Conservation (phyloP, 164 flowering plant genomes). For the Magnolia officinalis region DNA sequence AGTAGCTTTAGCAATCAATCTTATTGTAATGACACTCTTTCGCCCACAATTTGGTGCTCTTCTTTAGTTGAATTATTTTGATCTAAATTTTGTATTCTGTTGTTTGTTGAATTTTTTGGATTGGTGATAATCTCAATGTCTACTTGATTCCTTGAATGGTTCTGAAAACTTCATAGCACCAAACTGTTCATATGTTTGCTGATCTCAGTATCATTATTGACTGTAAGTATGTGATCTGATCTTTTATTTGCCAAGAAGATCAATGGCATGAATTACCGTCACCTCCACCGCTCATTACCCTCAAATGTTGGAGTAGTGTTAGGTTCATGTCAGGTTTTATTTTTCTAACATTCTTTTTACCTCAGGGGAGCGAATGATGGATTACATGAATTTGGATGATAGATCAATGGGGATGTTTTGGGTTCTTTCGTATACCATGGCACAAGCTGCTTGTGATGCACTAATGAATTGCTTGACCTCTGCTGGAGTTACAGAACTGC, state of each 20-base stretch:
- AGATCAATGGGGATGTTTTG: slow-evolving; percentile 98
- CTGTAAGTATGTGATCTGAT: no score
- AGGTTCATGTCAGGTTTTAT: not conserved
- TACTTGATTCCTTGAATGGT: no score
- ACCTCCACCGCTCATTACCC: not conserved
- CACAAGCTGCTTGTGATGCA: slow-evolving; percentile 90
- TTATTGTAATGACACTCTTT: no score
- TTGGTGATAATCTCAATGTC: no score
- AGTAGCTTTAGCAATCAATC: no score
- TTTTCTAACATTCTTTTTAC: not conserved
- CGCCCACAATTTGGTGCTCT: no score
- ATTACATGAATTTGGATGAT: slow-evolving; percentile 89
- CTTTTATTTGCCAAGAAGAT: not conserved
- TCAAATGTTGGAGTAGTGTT: not conserved
- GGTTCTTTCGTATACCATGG: slow-evolving; percentile 97
- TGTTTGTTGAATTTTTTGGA: no score
- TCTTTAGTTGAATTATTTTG: no score
- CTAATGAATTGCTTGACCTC: slow-evolving; percentile 79
- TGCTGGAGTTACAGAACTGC: slow-evolving; percentile 65
- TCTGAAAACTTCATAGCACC: no score
- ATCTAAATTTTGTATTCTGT: no score
- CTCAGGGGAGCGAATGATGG: slow-evolving; percentile 87
- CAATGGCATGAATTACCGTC: not conserved
- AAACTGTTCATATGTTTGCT: no score
- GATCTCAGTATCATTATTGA: no score